Conservation (phyloP, 2,329 filamentous ascomycete genomes). For the Calonectria leucothoes region DNA sequence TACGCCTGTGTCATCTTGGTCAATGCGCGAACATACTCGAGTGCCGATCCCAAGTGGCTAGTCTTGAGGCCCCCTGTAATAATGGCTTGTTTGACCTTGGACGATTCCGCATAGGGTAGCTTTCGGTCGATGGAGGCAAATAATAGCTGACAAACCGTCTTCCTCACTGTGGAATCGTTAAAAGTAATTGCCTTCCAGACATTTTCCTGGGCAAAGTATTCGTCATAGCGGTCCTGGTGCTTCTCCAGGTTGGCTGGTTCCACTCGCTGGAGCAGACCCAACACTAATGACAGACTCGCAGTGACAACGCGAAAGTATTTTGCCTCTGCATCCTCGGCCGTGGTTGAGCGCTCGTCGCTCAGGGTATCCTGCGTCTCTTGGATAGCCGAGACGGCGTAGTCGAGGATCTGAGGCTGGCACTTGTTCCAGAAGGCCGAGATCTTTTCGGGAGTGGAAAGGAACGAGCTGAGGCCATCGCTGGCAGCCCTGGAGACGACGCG, state of each 20-base stretch:
- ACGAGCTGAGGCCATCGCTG: slow-evolving; percentile 77
- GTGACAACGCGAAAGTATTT: slow-evolving; percentile 84
- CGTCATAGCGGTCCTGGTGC: slow-evolving; percentile 70
- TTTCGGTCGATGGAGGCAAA: slow-evolving; percentile 60
- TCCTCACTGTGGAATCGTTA: slow-evolving; percentile 66
- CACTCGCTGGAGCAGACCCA: slow-evolving; percentile 64
- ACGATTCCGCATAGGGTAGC: slow-evolving; percentile 60
- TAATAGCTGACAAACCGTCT: slow-evolving; percentile 63
- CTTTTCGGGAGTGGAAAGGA: slow-evolving; percentile 86
- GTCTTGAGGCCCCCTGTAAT: slow-evolving; percentile 79
- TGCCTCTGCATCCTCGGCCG: slow-evolving; percentile 83
- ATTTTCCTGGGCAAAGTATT: slow-evolving; percentile 73
- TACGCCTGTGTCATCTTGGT: slow-evolving; percentile 72
- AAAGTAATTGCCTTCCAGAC: slow-evolving; percentile 76
- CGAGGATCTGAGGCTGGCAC: slow-evolving; percentile 83
- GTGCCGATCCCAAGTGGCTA: slow-evolving; percentile 79
- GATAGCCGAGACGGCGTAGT: slow-evolving; percentile 84
- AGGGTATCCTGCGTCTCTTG: slow-evolving; percentile 84
- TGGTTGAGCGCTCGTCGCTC: slow-evolving; percentile 90
- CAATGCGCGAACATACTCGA: slow-evolving; percentile 76
- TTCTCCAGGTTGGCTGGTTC: slow-evolving; percentile 67
- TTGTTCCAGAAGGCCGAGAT: slow-evolving; percentile 79
- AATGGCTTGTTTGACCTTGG: slow-evolving; percentile 68
- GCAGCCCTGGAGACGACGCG: slow-evolving; percentile 81
- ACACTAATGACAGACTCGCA: slow-evolving; percentile 65